Evolutionary conservation across 2,329 filamentous ascomycete genomes (phyloP).

Genomic region (Claviceps fusiformis): DNA sequence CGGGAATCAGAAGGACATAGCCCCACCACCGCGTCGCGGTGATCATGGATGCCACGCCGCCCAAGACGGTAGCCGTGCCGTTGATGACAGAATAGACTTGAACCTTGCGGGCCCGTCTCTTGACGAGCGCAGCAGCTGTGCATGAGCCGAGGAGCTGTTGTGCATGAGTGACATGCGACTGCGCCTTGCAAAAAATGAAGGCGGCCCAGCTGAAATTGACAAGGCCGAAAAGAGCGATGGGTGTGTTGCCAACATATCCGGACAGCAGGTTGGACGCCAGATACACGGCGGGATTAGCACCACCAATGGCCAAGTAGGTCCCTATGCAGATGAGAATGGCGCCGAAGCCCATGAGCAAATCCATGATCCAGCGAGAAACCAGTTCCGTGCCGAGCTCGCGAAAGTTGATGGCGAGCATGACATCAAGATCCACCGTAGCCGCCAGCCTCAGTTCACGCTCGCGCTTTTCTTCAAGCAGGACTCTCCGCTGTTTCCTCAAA

Average conservation of each 20-base stretch:
- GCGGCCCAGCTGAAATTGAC: constrained; percentile 34
- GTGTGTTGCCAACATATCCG: constrained; percentile 40
- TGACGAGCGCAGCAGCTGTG: constrained; percentile 17
- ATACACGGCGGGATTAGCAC: constrained; percentile 28
- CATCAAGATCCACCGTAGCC: constrained; percentile 15
- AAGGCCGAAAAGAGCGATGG: constrained; percentile 34
- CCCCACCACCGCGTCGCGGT: constrained; percentile 38
- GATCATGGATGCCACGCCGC: constrained; percentile 34
- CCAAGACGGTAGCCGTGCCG: constrained; percentile 30
- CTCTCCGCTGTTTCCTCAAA: constrained; percentile 26
- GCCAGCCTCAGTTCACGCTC: constrained; percentile 4
- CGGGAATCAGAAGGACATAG: constrained; percentile 36
- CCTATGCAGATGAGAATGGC: constrained; percentile 35
- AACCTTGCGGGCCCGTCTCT: constrained; percentile 24
- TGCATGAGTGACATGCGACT: constrained; percentile 20
- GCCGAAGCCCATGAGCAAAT: constrained; percentile 34
- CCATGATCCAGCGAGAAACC: constrained; percentile 37
- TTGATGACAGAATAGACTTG: constrained; percentile 31
- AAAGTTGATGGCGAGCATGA: constrained; percentile 28
- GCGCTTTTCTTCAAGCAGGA: constrained; percentile 14
- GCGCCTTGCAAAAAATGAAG: constrained; percentile 27
- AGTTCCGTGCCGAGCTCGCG: constrained; percentile 37
- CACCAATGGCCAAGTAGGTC: constrained; percentile 40
- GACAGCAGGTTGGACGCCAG: constrained; percentile 37
- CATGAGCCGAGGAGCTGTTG: constrained; percentile 13